Percentiles rank a stretch among this genome's conserved stretches.
phyloP scores from a whole-genome alignment of 495 filamentous ascomycete species.

The Podospora pseudoanserina region DNA sequence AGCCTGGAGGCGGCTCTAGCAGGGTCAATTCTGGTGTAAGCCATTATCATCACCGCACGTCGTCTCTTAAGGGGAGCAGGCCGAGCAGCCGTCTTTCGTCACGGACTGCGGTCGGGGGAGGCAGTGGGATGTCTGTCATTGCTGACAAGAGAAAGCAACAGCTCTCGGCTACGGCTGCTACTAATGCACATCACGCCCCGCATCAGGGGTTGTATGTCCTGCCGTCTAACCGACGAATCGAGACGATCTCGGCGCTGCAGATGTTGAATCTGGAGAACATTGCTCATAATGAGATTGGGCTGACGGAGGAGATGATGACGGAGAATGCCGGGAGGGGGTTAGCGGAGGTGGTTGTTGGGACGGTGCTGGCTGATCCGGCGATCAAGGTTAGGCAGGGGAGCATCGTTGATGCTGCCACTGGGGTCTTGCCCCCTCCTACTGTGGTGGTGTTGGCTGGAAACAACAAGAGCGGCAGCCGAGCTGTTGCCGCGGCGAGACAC shows the following conservation, averaged over 20 bases:
- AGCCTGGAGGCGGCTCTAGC: constrained; percentile 31
- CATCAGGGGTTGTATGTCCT: constrained; percentile 46
- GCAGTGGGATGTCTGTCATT: neutral
- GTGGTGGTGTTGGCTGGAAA: constrained; percentile 85
- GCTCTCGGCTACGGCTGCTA: constrained; percentile 20
- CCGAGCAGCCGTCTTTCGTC: constrained; percentile 34
- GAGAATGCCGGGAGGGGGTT: constrained; percentile 89
- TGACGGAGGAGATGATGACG: constrained; percentile 84
- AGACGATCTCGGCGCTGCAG: constrained; percentile 76
- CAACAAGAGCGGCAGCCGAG: constrained; percentile 77
- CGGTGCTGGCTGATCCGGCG: constrained; percentile 51
- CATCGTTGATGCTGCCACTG: constrained; percentile 29
- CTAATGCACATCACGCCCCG: neutral
- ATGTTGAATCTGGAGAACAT: constrained; percentile 89
- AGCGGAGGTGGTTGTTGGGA: constrained; percentile 70
- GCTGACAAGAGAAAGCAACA: constrained; percentile 33
- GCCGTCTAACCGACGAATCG: constrained; percentile 66
- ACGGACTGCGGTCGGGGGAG: constrained; percentile 13
- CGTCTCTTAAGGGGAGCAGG: constrained; percentile 33
- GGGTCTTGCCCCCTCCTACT: constrained; percentile 45
- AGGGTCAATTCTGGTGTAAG: constrained; percentile 49
- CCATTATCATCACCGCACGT: constrained; percentile 28
- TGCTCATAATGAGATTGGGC: constrained; percentile 73
- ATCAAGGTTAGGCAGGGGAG: constrained; percentile 45
- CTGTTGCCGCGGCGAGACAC: constrained; percentile 81